phyloP scores from a whole-genome alignment of 2,329 filamentous ascomycete species.

The Stenocarpella maydis region DNA sequence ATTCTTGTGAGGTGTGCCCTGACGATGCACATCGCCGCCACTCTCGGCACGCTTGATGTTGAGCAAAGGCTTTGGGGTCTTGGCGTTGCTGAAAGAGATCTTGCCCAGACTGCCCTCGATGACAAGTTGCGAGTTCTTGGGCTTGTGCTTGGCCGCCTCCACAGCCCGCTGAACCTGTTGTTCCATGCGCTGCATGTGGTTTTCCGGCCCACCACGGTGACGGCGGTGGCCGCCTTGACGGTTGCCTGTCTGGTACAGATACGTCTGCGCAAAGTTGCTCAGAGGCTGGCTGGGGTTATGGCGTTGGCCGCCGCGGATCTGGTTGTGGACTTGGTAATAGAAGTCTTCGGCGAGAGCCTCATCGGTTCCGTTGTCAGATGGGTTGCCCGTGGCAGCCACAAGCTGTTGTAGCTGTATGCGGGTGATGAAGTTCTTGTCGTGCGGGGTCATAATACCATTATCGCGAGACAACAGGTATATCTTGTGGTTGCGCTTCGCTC shows the following conservation, averaged over 20 bases:
- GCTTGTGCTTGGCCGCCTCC: constrained; percentile 95
- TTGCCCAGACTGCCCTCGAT: constrained; percentile 97
- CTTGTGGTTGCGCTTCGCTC: constrained; percentile 97
- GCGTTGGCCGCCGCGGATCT: constrained; percentile 88
- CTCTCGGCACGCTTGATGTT: constrained; percentile 92
- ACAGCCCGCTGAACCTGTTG: constrained; percentile 98
- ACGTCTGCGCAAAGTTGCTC: constrained; percentile 97
- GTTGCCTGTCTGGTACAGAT: constrained; percentile 92
- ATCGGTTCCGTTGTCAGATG: constrained; percentile 81
- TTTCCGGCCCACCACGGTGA: constrained; percentile 85
- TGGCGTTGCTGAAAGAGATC: constrained; percentile 98
- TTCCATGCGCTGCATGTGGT: constrained; percentile 98
- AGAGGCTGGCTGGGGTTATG: constrained; percentile 93
- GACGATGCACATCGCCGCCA: constrained; percentile 63
- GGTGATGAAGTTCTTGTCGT: constrained; percentile 99
- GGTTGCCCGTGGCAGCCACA: constrained; percentile 88
- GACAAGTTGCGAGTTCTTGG: constrained; percentile 96
- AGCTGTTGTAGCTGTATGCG: constrained; percentile 97
- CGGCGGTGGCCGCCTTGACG: constrained; percentile 78
- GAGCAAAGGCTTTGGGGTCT: constrained; percentile 92
- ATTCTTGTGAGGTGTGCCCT: constrained; percentile 56
- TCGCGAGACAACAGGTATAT: constrained; percentile 92
- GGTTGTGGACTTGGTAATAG: constrained; percentile 97
- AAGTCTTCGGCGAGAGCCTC: constrained; percentile 90
- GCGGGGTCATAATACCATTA: constrained; percentile 97